Evolutionary conservation across 805 yeast species (phyloP), one percentile per base, ranked within the genome.

Genomic region (Saturnispora sanitii): DNA sequence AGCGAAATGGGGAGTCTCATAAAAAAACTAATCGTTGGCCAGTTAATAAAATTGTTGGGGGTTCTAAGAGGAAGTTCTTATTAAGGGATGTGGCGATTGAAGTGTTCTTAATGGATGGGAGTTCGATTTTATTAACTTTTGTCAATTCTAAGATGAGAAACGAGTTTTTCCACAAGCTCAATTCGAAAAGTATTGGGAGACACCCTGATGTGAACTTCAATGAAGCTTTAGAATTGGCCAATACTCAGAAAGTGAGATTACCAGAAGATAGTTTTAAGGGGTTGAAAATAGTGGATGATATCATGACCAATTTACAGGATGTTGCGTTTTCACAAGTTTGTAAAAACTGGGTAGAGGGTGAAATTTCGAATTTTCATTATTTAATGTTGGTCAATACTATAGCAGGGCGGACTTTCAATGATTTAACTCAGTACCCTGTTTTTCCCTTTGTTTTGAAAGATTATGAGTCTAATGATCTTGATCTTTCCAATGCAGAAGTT

Each of bases 361-460:
- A 79, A 47, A 70, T 87, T 53, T 82, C 94, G 1, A 86, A 86
- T 53, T 87, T 86, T 49, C 81, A 79, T 53, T 86, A 86, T 52
- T 61, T 86, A 50, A 81, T 85, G 75, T 69, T 82, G 15, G 63
- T 86, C 20, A 86, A 86, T 52, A 84, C 92, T 0, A 57, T 86
- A 42, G 94, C 95, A 0, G 96, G 96, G 0, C 63, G 96, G 47
- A 84, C 95, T 0, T 84, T 80, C 59, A 87, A 86, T 57, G 95
- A 86, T 55, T 58, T 86, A 40, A 86, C 95, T 0, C 96, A 86
- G 47, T 86, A 86, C 53, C 95, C 95, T 0, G 81, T 87, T 1
- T 87, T 86, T 50, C 96, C 96, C 0, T 86, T 94, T 94, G 85
- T 86, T 0, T 71, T 86, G 45, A 79, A 92, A 0, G 95, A 86